Evolutionary conservation across 805 yeast species (phyloP), one percentile per base, ranked within the genome.

Genomic region (Pichia manshurica): DNA sequence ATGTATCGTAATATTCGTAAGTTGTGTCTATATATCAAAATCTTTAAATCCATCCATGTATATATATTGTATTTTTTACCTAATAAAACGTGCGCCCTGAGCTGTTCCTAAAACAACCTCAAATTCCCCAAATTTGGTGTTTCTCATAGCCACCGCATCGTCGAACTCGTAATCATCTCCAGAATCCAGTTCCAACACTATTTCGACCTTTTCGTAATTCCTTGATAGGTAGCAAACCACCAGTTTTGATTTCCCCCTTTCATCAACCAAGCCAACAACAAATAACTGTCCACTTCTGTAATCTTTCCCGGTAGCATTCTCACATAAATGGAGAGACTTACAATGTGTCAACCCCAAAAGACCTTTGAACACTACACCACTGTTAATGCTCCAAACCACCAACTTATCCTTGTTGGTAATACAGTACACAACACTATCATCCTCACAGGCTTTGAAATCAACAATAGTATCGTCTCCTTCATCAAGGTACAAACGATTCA

Each of bases 401-500:
- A 60, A 39, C 7, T 71, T 71, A 1, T 87, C 87, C 57, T 83
- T 82, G 17, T 82, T 59, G 9, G 79, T 79, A 56, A 62, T 75
- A 0, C 82, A 36, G 2, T 54, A 53, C 16, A 80, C 47, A 3
- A 39, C 21, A 22, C 51, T 44, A 0, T 45, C 41, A 1, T 43
- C 47, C 37, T 57, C 64, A 12, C 71, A 52, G 0, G 71, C 56
- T 3, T 75, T 75, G 39, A 84, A 70, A 42, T 50, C 51, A 29
- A 22, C 39, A 34, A 50, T 50, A 5, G 49, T 54, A 25, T 51
- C 44, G 8, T 58, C 23, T 3, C 19, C 50, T 6, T 60, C 53
- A 41, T 60, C 58, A 17, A 31, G 9, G 4, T 47, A 86, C 63
- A 3, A 84, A 73, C 38, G 74, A 71, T 44, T 72, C 72, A 44